These are phyloP conservation scores for Metschnikowia lachancei DNA, from an alignment of 805 yeast species.

Conservation along the genomic window DNA sequence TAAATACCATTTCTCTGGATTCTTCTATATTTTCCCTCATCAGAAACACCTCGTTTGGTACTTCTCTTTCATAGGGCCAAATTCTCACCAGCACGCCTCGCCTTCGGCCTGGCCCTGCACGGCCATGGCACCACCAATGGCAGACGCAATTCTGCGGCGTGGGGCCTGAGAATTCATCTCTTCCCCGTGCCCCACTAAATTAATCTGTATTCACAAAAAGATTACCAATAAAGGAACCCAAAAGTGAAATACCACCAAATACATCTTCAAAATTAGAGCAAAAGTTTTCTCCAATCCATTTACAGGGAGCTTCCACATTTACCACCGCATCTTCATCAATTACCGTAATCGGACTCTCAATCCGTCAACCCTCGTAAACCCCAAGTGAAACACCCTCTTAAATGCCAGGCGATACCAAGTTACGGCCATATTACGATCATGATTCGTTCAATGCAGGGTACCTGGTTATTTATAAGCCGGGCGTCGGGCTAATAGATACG, in stretches of 20 bases:
- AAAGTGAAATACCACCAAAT: background rate
- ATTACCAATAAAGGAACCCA: background rate
- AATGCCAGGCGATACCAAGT: constrained; percentile 23
- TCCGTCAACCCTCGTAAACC: too few relatives aligned
- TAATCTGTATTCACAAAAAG: background rate
- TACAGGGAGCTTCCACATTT: too few relatives aligned
- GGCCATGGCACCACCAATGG: background rate
- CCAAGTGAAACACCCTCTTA: background rate
- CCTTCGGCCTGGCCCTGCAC: constrained; percentile 6
- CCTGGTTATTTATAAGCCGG: constrained; percentile 57
- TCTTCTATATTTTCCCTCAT: too few relatives aligned
- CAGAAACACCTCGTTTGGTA: too few relatives aligned
- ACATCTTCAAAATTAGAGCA: too few relatives aligned
- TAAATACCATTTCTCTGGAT: too few relatives aligned
- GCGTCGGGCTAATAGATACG: constrained; percentile 57
- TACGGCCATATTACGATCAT: constrained; percentile 72
- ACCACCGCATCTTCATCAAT: too few relatives aligned
- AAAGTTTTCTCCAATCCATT: too few relatives aligned
- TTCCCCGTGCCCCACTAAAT: constrained; percentile 2
- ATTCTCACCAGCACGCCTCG: too few relatives aligned
- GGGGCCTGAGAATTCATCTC: background rate
- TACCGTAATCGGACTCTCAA: too few relatives aligned
- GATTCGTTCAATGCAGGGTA: constrained; percentile 64
- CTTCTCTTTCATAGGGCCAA: too few relatives aligned
- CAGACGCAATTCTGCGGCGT: background rate